Conservation (phyloP, 2,329 filamentous ascomycete genomes). For the Calonectria pseudoturangicola region DNA sequence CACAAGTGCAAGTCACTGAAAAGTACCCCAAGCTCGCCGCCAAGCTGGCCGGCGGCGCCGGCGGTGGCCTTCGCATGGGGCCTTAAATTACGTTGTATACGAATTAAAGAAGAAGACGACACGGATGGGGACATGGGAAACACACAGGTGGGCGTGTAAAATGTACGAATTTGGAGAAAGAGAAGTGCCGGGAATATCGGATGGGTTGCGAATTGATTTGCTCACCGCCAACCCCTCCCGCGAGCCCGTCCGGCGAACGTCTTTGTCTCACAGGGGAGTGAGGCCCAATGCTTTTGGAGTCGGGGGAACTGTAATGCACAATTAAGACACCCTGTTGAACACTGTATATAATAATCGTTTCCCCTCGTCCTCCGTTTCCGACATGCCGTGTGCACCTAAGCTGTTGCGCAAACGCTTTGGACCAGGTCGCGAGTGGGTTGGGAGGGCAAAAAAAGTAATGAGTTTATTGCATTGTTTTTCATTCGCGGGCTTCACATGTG, state of each 20-base stretch:
- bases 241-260: conserved; percentile 44
- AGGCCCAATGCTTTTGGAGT: conserved; percentile 53
- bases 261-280: conserved; percentile 50
- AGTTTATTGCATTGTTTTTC: conserved; percentile 28
- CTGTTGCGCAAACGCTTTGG: conserved; percentile 45
- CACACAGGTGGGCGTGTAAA: conserved; percentile 49
- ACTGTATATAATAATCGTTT: conserved; percentile 57
- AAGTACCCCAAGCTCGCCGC: conserved; percentile 88
- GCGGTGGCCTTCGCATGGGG: conserved; percentile 61
- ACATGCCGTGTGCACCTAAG: conserved; percentile 38
- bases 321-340: conserved; percentile 52
- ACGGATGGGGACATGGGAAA: conserved; percentile 35
- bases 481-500: conserved; percentile 15
- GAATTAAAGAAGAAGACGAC: conserved; percentile 47
- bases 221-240: conserved; percentile 30
- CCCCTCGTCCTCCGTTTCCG: conserved; percentile 48
- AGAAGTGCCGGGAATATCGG: conserved; percentile 37
- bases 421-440: conserved; percentile 39
- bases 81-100: conserved; percentile 53
- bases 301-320: conserved; percentile 55
- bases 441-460: conserved; percentile 29
- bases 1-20: conserved; percentile 93
- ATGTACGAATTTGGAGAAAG: conserved; percentile 53
- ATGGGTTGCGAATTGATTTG: conserved; percentile 39
- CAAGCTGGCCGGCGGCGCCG: conserved; percentile 71